Percentiles rank a stretch among this genome's conserved stretches.
These are phyloP conservation scores for Trichoderma sp. DNA, from an alignment of 2,329 filamentous ascomycete genomes.

Conservation along the genomic window DNA sequence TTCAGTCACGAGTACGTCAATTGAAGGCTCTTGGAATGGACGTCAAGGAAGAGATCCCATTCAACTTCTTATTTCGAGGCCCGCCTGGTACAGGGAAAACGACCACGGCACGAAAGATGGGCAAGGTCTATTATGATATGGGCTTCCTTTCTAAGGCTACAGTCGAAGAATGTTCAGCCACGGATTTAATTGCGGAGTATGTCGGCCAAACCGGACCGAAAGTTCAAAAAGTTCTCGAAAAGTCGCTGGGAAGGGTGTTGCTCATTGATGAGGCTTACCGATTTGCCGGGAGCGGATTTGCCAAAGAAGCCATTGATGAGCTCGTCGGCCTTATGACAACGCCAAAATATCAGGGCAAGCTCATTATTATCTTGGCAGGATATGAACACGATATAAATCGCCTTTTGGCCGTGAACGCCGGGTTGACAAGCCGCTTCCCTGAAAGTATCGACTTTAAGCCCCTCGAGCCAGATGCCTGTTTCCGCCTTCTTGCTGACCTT, in stretches of 20 bases:
- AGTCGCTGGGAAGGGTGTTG: constrained; percentile 62
- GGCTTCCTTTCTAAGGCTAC: constrained; percentile 60
- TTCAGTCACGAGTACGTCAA: constrained; percentile 46
- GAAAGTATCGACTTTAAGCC: constrained; percentile 57
- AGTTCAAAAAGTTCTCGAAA: constrained; percentile 56
- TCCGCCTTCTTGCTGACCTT: constrained; percentile 34
- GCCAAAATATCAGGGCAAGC: constrained; percentile 54
- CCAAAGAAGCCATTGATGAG: constrained; percentile 55
- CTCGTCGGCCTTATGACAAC: constrained; percentile 54
- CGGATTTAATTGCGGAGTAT: constrained; percentile 67
- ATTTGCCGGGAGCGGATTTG: constrained; percentile 55
- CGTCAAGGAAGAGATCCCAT: constrained; percentile 50
- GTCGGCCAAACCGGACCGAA: constrained; percentile 69
- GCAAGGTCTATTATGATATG: constrained; percentile 72
- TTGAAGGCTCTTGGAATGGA: constrained; percentile 30
- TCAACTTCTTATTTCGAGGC: constrained; percentile 68
- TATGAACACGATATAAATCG: constrained; percentile 66
- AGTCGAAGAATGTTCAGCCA: constrained; percentile 65
- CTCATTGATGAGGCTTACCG: constrained; percentile 74
- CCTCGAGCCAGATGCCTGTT: constrained; percentile 44
- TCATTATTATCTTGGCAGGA: constrained; percentile 68
- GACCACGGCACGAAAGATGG: constrained; percentile 69
- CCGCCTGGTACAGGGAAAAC: constrained; percentile 70
- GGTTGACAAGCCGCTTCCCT: constrained; percentile 63
- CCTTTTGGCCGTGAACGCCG: constrained; percentile 60